A percentile compares a stretch with the other conserved stretches of the same genome.
Conservation (phyloP, 2,329 filamentous ascomycete species). For the Coleophoma eucalyptorum region DNA sequence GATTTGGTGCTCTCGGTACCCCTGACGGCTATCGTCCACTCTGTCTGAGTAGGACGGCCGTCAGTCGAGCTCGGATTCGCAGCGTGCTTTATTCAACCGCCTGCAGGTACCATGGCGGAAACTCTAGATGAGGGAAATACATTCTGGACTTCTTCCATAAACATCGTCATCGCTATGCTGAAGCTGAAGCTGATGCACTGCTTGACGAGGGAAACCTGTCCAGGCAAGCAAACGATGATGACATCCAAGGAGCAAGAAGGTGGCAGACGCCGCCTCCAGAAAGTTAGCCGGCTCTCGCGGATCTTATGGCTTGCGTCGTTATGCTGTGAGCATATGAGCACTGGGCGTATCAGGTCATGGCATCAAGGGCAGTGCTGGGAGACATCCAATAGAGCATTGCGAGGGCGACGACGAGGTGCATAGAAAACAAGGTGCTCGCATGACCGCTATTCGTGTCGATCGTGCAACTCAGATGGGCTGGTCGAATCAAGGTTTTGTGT, state of each 20-base stretch:
- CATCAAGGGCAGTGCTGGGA: conserved; percentile 2
- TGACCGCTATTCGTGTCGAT: conserved; percentile 21
- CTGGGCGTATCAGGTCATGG: not conserved
- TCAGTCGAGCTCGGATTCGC: no score
- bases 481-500: not conserved
- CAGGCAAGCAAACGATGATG: not conserved
- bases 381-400: not conserved
- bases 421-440: conserved; percentile 19
- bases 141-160: no score
- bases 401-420: not conserved
- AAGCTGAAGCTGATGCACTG: not conserved
- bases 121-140: no score
- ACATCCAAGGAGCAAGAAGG: not conserved
- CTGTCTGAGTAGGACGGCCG: no score
- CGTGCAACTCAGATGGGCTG: conserved; percentile 14
- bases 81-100: no score
- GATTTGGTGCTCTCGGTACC: no score
- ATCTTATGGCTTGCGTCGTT: not conserved
- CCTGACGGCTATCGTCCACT: no score
- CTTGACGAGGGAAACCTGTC: not conserved
- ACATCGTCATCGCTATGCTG: no score
- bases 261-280: not conserved
- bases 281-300: not conserved
- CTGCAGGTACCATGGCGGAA: no score
- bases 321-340: not conserved